Evolutionary conservation across 129 eudicot genomes (phyloP), one percentile per base, ranked within the genome.

Genomic region (Glebionis coronaria): DNA sequence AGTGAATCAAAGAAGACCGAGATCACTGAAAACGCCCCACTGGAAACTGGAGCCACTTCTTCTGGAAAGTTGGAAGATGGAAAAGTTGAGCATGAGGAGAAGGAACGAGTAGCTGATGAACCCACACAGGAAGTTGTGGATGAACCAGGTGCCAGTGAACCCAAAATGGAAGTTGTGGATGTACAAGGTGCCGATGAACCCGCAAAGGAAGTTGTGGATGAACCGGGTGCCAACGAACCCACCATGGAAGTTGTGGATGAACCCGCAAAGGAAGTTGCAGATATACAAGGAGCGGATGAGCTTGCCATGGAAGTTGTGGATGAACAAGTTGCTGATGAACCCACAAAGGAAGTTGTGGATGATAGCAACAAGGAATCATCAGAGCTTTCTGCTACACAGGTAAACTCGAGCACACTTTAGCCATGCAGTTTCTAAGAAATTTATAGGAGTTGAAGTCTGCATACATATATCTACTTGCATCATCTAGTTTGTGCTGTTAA

Each of bases 371-470:
- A 49, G 56, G 20, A 63, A 63, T 68, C 69, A 28, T 54, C 66
- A 46, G 83, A 68, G 68, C 71, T 56, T 79, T 69, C 67, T 13
- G 5, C 52, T 50, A 62, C 44, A 35, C 84, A 80, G 80, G 76
- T 59, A 50, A 64, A 12, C 12, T 70, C 77, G 28, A 42, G 44
- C 38, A 25, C 57, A 31, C 46, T 46, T 63, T 15, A 46, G 52
- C 59, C 65, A 31, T 23, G 35, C 56, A 28, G 20, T 35, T 55
- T 63, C 14, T 18, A 62, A 14, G 47, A 27, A 27, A 27, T 52
- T 29, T 52, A 2, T 61, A 51, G 14, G 55, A 18, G 29, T n/a
- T 47, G 67, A 19, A 44, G 51, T 18, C 45, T 42, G 56, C 44
- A 16, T 73, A 8, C 60, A 44, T 54, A n/a, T 45, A 58, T 70